phyloP scores from a whole-genome alignment of 2,329 filamentous ascomycete genomes.

The Aureobasidium sp. region DNA sequence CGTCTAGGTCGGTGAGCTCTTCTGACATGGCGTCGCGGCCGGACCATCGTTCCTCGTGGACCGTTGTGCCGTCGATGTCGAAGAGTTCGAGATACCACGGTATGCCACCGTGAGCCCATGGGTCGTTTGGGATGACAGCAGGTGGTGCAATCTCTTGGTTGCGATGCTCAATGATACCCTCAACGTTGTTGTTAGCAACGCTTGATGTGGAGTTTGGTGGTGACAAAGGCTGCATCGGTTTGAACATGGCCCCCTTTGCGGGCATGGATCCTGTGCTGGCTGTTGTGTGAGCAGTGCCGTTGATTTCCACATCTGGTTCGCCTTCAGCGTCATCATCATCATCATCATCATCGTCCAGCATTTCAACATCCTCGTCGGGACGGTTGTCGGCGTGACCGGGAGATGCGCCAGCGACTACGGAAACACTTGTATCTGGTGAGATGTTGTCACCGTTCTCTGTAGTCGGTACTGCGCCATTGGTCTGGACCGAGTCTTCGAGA shows the following conservation, averaged over 20 bases:
- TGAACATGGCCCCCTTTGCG: slow-evolving; percentile 12
- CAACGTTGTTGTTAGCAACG: slow-evolving; percentile 30
- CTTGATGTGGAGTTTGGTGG: slow-evolving; percentile 30
- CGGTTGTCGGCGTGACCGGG: slow-evolving; percentile 13
- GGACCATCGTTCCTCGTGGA: slow-evolving; percentile 65
- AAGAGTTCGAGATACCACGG: slow-evolving; percentile 83
- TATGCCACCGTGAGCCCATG: slow-evolving; percentile 59
- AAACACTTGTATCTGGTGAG: slow-evolving; percentile 25
- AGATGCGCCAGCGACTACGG: slow-evolving; percentile 31
- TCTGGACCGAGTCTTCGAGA: slow-evolving; percentile 43
- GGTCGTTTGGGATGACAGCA: slow-evolving; percentile 22
- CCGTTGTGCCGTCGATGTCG: slow-evolving; percentile 69
- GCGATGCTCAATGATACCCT: background rate
- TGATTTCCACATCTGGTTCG: slow-evolving; percentile 16
- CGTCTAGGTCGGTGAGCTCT: slow-evolving; percentile 75
- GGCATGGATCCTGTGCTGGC: background rate
- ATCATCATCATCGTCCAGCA: slow-evolving; percentile 20
- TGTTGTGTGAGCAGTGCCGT: background rate
- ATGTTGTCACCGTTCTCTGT: slow-evolving; percentile 12
- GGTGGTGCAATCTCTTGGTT: background rate
- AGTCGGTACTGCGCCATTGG: slow-evolving; percentile 6
- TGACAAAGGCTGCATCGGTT: slow-evolving; percentile 25
- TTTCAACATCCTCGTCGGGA: slow-evolving; percentile 18
- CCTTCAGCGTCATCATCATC: background rate
- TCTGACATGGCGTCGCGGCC: slow-evolving; percentile 72